These are phyloP conservation scores for Plasmodium cynomolgi DNA, from an alignment of 169 alveolate genomes.

Conservation along the genomic window DNA sequence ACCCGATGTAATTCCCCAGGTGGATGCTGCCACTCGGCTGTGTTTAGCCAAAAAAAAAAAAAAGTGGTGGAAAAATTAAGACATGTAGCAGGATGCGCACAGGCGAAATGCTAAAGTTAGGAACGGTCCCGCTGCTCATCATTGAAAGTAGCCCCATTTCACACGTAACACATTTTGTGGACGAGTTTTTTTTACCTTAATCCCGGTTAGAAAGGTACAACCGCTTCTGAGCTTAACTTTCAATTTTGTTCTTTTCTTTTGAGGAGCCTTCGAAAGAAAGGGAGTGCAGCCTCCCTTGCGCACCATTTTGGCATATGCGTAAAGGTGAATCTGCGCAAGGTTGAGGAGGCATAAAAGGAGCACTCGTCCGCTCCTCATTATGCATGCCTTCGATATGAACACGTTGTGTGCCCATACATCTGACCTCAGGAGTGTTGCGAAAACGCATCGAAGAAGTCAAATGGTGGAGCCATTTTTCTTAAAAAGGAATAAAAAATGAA, in stretches of 20 bases:
- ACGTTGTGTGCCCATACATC: not conserved
- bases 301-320: not conserved
- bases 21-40: slow-evolving; percentile 71
- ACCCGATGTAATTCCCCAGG: slow-evolving; percentile 66
- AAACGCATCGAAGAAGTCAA: not conserved
- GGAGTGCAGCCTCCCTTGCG: not conserved
- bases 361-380: not conserved
- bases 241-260: not conserved
- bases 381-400: not conserved
- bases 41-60: not conserved
- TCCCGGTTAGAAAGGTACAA: slow-evolving; percentile 61
- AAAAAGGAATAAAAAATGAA: not conserved
- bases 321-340: not conserved
- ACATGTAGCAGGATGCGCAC: not conserved
- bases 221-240: slow-evolving; percentile 6
- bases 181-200: slow-evolving; percentile 32
- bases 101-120: not conserved
- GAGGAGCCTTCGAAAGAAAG: not conserved
- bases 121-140: not conserved
- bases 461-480: not conserved
- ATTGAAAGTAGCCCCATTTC: not conserved
- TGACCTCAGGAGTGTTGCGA: slow-evolving; percentile 1
- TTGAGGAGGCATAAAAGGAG: not conserved
- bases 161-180: not conserved
- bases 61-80: not conserved